Base-by-base conservation (phyloP, 345 rosid species). In the Lepidium didymum region DNA sequence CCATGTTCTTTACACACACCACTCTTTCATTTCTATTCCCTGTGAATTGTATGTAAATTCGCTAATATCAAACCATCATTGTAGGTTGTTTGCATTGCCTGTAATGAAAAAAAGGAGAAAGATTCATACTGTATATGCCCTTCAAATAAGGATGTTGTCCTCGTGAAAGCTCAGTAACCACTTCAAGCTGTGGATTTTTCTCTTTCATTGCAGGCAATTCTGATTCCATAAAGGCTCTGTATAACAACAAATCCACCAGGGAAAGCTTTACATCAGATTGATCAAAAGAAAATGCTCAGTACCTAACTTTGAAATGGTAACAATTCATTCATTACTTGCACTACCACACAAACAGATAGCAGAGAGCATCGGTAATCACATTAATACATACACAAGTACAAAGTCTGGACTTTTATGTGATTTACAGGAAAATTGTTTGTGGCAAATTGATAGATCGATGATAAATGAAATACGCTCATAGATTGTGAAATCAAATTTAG, bases 111-210 rank as follows among this genome's bases (percentile, higher is more conserved):
- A 7, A n/a, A 4, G 40, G 9, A 35, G 13, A 43, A 25, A 16
- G 44, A 16, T n/a, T 23, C 86, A 77, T 82, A 93, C 96, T 83
- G 81, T 87, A 93, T 13, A 86, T 77, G 56, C 75, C 99, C 83
- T 88, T 93, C 78, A 93, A 70, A 57, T 54, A 80, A 38, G 96
- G 97, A 85, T 86, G 97, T 51, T 90, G 96, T 42, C 97, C 96
- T 3, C 92, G 85, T 18, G 81, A 76, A 31, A 83, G 88, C 75
- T 93, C 97, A 1, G 85, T 75, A 5, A 87, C 77, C 64, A 93
- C 86, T 47, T 90, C 88, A 10, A 90, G 80, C 68, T 91, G 96
- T 56, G 97, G 92, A 69, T 89, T 91, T 53, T 64, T 76, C 79
- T 78, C 91, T 54, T 81, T 85, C 15, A 89, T 79, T 38, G 78